Conservation (phyloP, 148 eudicot genomes). For the Suaeda aralocaspica region DNA sequence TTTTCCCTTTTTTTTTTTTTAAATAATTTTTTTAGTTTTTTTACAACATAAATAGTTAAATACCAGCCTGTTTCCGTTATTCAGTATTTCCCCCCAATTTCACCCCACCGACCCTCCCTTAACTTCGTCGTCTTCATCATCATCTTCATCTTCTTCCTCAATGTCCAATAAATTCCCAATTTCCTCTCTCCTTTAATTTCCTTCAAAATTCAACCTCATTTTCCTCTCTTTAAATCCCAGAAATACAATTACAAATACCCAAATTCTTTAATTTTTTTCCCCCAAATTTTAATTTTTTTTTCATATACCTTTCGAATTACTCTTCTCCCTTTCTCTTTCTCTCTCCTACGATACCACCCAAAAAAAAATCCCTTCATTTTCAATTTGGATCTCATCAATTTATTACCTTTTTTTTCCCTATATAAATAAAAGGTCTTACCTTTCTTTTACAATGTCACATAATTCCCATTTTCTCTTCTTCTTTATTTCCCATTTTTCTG, state of each 20-base stretch:
- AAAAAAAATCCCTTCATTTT: constrained; percentile 7
- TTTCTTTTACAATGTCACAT: background rate
- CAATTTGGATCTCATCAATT: constrained; percentile 20
- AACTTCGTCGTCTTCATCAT: too few relatives aligned
- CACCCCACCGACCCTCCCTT: too few relatives aligned
- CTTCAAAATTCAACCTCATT: too few relatives aligned
- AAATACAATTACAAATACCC: background rate
- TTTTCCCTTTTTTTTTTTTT: too few relatives aligned
- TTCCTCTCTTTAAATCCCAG: too few relatives aligned
- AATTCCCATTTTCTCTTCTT: background rate
- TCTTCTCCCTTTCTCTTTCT: constrained; percentile 17
- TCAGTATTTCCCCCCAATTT: too few relatives aligned
- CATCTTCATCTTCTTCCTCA: too few relatives aligned
- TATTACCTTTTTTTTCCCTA: background rate
- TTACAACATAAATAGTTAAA: too few relatives aligned
- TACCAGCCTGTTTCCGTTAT: too few relatives aligned
- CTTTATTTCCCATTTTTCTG: background rate
- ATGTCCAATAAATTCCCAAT: background rate
- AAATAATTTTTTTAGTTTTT: too few relatives aligned
- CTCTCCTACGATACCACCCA: constrained; percentile 15
- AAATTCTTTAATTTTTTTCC: background rate
- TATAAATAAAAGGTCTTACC: background rate
- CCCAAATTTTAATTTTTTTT: background rate
- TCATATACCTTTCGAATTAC: constrained; percentile 5
- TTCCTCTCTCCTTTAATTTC: background rate